Conservation (phyloP, 768 basidiomycete genomes). For the Coprinopsis cinerea region DNA sequence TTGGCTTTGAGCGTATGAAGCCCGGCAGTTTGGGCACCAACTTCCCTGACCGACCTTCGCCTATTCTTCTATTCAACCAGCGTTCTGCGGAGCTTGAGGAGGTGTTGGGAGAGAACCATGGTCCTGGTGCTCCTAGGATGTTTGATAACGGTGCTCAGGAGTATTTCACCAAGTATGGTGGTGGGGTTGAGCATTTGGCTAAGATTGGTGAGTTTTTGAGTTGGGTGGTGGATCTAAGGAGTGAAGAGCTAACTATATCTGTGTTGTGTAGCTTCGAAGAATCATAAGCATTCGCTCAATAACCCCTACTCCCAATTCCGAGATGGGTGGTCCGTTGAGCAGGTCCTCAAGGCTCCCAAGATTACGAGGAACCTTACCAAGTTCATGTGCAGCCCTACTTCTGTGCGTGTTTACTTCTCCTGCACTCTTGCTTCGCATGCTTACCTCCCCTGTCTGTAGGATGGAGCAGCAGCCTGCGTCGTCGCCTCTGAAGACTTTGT, state of each 20-base stretch:
- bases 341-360: conserved; percentile 60
- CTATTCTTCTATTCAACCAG: conserved; percentile 39
- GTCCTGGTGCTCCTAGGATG: conserved; percentile 66
- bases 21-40: conserved; percentile 66
- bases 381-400: conserved; percentile 86
- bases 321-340: conserved; percentile 68
- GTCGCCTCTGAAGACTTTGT: conserved; percentile 79
- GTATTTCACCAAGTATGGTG: conserved; percentile 73
- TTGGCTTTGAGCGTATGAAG: conserved; percentile 84
- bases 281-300: conserved; percentile 73
- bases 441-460: conserved; percentile 31
- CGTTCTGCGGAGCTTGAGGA: conserved; percentile 45
- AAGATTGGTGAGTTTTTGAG: conserved; percentile 54
- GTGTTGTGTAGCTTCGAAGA: conserved; percentile 59
- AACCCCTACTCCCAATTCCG: conserved; percentile 88
- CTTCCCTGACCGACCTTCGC: conserved; percentile 50
- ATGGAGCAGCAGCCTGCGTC: conserved; percentile 72
- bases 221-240: not conserved
- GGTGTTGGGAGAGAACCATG: conserved; percentile 54
- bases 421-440: conserved; percentile 1
- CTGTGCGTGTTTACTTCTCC: conserved; percentile 30
- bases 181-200: conserved; percentile 59
- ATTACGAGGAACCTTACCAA: conserved; percentile 72
- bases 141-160: conserved; percentile 74
- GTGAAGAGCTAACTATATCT: not conserved